Base-by-base conservation (phyloP, 768 basidiomycete genomes). In the Kwoniella sp. region DNA sequence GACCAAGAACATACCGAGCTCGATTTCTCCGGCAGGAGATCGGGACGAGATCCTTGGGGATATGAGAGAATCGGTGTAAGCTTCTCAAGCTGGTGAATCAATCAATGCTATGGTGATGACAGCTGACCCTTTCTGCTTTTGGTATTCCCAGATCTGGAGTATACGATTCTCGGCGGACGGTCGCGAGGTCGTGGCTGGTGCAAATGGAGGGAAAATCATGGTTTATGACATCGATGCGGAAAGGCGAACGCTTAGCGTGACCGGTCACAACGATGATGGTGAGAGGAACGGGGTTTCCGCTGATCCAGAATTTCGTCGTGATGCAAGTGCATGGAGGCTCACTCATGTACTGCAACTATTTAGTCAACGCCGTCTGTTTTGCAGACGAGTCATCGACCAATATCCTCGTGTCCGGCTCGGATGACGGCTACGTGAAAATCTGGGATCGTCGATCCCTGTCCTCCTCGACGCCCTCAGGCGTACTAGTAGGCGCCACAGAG, bases 141-240 rank as follows among this genome's bases (percentile, higher is more conserved):
- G 15, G 81, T 45, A 48, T 57, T 23, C 20, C 23, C 87, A 90
- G 54, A 90, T 98, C 59, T 99, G 91, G 88, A 92, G 91, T 68
- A 93, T 95, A 77, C 87, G 91, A 48, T 98, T 98, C 79, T 97
- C 93, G 37, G 92, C 94, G 7, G 95, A 98, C 73, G 94, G 93
- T 0, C 91, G 90, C 53, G 96, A 99, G 81, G 88, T 98, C 22
- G 86, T 99, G 50, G 95, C 95, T 29, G 95, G 95, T 13, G 93
- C 92, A 1, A 69, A 75, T 28, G 62, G 67, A 15, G 78, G 79
- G 12, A 69, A 71, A 63, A 75, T 81, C 29, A 41, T 72, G 93
- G 93, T 98, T 1, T 98, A 97, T 75, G 96, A 99, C 82, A 85
- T 99, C 51, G 81, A 92, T 65, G 87, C 89, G 4, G 85, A 91